Percentiles rank a stretch among this genome's conserved stretches.
Evolutionary conservation across 2,329 filamentous ascomycete species (phyloP).

Genomic region (Penicillium crustosum): DNA sequence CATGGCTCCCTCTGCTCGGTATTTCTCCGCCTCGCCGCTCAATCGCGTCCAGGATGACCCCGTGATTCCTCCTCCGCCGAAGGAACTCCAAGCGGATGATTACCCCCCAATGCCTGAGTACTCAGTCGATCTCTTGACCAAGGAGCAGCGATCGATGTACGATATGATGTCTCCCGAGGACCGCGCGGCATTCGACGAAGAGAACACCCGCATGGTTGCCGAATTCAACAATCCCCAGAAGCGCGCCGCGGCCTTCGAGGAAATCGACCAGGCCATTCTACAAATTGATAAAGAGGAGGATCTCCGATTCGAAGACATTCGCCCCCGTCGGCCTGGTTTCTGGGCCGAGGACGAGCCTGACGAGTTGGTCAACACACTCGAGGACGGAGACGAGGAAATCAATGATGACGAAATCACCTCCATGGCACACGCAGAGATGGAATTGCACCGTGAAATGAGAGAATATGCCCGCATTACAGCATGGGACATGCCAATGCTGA

Average conservation of each 20-base stretch:
- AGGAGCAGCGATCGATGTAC: constrained; percentile 40
- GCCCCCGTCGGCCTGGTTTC: constrained; percentile 34
- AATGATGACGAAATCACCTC: constrained; percentile 81
- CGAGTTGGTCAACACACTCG: constrained; percentile 42
- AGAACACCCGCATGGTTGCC: constrained; percentile 37
- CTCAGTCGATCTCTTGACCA: constrained; percentile 35
- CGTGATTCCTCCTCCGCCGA: constrained; percentile 29
- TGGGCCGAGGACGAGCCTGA: constrained; percentile 49
- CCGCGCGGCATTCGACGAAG: constrained; percentile 36
- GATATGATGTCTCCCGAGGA: constrained; percentile 42
- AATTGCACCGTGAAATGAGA: constrained; percentile 82
- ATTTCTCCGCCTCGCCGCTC: constrained; percentile 38
- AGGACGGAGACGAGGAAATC: constrained; percentile 56
- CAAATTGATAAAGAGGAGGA: constrained; percentile 34
- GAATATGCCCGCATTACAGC: constrained; percentile 83
- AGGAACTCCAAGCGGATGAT: constrained; percentile 31
- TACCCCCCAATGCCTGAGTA: constrained; percentile 36
- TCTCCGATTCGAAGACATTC: constrained; percentile 31
- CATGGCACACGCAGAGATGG: constrained; percentile 80
- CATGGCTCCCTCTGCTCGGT: constrained; percentile 26
- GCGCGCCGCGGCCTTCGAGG: constrained; percentile 30
- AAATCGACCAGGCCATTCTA: constrained; percentile 35
- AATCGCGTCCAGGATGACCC: constrained; percentile 37
- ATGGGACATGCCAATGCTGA: constrained; percentile 93
- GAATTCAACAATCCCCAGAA: constrained; percentile 38